phyloP scores from a whole-genome alignment of 441 rosid genomes.

The Melastoma candidum region DNA sequence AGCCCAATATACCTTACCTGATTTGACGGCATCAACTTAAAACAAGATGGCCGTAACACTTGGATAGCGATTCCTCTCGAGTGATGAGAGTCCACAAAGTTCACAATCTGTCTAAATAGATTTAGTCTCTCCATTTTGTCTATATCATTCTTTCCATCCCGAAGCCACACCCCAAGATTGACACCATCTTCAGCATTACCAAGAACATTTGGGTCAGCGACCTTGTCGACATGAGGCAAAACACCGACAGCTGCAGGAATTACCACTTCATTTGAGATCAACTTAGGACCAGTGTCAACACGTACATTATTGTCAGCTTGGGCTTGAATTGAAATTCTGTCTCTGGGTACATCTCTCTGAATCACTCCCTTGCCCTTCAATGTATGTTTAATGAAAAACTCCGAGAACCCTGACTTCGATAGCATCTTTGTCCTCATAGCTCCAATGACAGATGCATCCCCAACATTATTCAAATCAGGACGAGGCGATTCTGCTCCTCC shows the following conservation, averaged over 20 bases:
- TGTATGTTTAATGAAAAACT: constrained; percentile 59
- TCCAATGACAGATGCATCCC: constrained; percentile 28
- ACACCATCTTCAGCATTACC: constrained; percentile 41
- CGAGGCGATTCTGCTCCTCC: constrained; percentile 21
- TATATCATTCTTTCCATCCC: constrained; percentile 34
- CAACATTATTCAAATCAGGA: constrained; percentile 29
- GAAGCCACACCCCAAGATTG: constrained; percentile 71
- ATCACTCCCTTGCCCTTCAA: constrained; percentile 76
- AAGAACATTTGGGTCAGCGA: not conserved
- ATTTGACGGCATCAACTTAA: constrained; percentile 49
- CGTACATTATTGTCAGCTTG: constrained; percentile 27
- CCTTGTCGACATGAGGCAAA: no score
- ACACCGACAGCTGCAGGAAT: no score
- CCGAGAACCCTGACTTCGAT: constrained; percentile 78
- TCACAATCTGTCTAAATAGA: constrained; percentile 72
- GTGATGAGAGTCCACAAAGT: constrained; percentile 56
- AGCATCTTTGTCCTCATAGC: constrained; percentile 69
- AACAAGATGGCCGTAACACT: constrained; percentile 53
- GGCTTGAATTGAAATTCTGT: constrained; percentile 22
- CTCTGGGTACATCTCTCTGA: constrained; percentile 38
- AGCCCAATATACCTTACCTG: constrained; percentile 53
- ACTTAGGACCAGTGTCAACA: not conserved
- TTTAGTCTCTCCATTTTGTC: constrained; percentile 52
- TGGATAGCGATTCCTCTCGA: constrained; percentile 51
- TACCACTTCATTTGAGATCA: not conserved